Evolutionary conservation across 768 basidiomycete genomes (phyloP).

Genomic region (Lentinula sp.): DNA sequence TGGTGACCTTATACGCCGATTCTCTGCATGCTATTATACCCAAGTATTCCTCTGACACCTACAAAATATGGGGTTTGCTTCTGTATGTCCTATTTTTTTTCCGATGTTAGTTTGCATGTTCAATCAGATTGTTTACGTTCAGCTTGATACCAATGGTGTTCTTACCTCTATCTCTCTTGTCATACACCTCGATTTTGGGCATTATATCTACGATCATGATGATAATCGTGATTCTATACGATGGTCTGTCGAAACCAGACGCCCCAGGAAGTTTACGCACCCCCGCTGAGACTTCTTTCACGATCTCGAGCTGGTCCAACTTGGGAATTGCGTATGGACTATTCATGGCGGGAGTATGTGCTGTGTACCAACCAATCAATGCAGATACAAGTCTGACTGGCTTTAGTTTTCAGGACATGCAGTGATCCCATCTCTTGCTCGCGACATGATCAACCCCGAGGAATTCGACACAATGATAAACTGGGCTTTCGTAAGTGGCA

Average conservation of each 20-base stretch:
- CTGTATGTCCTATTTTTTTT: constrained; percentile 41
- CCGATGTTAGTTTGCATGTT: background rate
- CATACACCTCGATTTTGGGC: constrained; percentile 83
- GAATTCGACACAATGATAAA: constrained; percentile 81
- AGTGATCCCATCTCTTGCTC: constrained; percentile 83
- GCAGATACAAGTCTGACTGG: background rate
- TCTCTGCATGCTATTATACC: constrained; percentile 74
- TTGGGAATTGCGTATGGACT: constrained; percentile 82
- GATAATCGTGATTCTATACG: constrained; percentile 71
- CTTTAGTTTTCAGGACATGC: constrained; percentile 84
- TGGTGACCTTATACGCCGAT: constrained; percentile 89
- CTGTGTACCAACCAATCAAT: background rate
- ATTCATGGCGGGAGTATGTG: constrained; percentile 82
- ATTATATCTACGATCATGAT: constrained; percentile 75
- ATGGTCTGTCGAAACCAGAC: constrained; percentile 69
- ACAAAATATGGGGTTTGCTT: constrained; percentile 69
- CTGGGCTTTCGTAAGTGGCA: constrained; percentile 68
- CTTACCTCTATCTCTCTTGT: constrained; percentile 79
- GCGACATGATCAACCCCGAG: constrained; percentile 83
- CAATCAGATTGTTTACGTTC: constrained; percentile 4
- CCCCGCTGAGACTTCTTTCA: constrained; percentile 63
- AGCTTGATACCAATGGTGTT: constrained; percentile 84
- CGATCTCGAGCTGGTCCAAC: constrained; percentile 44
- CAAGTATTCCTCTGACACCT: constrained; percentile 55
- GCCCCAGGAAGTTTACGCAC: constrained; percentile 78